These are phyloP conservation scores for Tetracentron sinense DNA, from an alignment of 164 flowering plant genomes.

Conservation along the genomic window DNA sequence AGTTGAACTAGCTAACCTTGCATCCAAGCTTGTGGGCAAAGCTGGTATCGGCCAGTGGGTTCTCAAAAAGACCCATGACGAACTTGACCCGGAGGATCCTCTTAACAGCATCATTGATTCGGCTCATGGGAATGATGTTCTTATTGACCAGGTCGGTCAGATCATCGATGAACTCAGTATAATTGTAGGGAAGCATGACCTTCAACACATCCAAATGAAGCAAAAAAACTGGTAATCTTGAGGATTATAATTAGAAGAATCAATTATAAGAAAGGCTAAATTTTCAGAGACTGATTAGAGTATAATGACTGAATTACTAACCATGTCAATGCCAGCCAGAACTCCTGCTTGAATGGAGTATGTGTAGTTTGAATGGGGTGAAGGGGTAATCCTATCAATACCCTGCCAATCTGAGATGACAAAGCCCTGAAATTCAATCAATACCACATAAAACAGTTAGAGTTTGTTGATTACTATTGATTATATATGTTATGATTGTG, in stretches of 20 bases:
- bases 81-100: constrained; percentile 30
- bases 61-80: constrained; percentile 27
- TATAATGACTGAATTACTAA: neutral
- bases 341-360: constrained; percentile 40
- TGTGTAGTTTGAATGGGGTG: constrained; percentile 39
- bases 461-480: neutral
- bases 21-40: constrained; percentile 14
- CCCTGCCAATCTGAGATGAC: constrained; percentile 53
- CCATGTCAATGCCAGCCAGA: constrained; percentile 50
- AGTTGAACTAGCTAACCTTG: constrained; percentile 12
- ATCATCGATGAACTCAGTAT: constrained; percentile 15
- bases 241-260: too few species aligned
- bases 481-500: too few species aligned
- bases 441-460: neutral
- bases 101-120: constrained; percentile 30
- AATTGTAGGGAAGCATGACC: constrained; percentile 27
- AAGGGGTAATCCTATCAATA: constrained; percentile 42
- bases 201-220: constrained; percentile 3
- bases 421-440: constrained; percentile 31
- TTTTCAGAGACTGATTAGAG: neutral
- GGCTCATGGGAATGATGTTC: constrained; percentile 22
- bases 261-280: too few species aligned
- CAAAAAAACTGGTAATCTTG: neutral
- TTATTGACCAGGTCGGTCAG: constrained; percentile 14
- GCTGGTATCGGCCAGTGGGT: constrained; percentile 25